phyloP scores from a whole-genome alignment of 805 yeast species.

The Myxozyma neglecta region DNA sequence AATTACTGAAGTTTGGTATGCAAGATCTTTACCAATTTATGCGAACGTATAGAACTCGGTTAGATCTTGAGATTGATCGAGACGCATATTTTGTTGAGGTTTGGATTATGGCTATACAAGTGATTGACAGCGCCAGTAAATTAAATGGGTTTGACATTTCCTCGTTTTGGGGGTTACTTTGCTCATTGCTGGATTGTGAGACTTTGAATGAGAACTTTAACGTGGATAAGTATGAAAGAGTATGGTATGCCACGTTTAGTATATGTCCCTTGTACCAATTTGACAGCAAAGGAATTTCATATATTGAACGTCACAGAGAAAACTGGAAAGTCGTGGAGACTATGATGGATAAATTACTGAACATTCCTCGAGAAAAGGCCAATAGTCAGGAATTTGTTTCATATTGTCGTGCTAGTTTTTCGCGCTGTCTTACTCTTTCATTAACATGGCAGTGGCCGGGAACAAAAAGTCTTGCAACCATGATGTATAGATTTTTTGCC shows the following conservation, averaged over 20 bases:
- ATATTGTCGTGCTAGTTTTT: constrained; percentile 29
- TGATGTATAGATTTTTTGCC: constrained; percentile 32
- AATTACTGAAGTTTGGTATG: constrained; percentile 20
- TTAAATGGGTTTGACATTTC: not conserved
- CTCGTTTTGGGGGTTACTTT: constrained; percentile 23
- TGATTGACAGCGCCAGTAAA: constrained; percentile 10
- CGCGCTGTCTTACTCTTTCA: constrained; percentile 29
- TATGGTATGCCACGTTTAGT: constrained; percentile 29
- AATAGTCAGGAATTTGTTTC: constrained; percentile 5
- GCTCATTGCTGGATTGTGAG: constrained; percentile 11
- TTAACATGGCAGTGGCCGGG: constrained; percentile 32
- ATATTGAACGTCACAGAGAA: not conserved
- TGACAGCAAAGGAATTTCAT: constrained; percentile 11
- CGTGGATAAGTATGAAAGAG: constrained; percentile 23
- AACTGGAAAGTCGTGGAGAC: constrained; percentile 23
- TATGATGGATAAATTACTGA: constrained; percentile 15
- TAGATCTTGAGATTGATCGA: constrained; percentile 13
- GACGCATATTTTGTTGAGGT: constrained; percentile 22
- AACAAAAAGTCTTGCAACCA: constrained; percentile 27
- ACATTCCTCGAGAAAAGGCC: not conserved
- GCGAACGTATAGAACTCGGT: constrained; percentile 18
- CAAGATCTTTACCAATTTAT: constrained; percentile 25
- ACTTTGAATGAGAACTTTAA: not conserved
- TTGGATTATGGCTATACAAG: constrained; percentile 27
- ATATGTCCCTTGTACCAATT: constrained; percentile 32